Evolutionary conservation across 2,329 filamentous ascomycete genomes (phyloP).

Genomic region (Trichoderma endophyticum): DNA sequence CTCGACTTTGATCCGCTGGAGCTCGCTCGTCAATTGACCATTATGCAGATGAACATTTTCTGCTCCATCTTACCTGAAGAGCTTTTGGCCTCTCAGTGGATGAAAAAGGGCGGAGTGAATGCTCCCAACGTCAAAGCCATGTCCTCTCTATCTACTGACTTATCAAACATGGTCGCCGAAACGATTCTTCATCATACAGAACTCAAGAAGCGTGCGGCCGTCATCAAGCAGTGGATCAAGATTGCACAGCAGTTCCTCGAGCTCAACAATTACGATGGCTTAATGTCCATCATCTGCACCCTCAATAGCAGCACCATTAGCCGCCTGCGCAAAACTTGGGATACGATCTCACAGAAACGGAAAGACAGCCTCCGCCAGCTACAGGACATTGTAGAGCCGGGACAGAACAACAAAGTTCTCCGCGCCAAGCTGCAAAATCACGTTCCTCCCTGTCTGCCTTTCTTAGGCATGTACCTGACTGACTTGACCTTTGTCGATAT

Average conservation of each 20-base stretch:
- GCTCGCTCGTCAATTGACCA: constrained; percentile 84
- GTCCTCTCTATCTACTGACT: constrained; percentile 86
- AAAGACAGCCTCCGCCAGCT: constrained; percentile 75
- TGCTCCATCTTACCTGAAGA: constrained; percentile 91
- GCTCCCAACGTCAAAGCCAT: constrained; percentile 91
- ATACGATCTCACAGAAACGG: constrained; percentile 77
- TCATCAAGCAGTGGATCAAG: constrained; percentile 99
- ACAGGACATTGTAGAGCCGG: constrained; percentile 81
- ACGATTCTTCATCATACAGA: constrained; percentile 87
- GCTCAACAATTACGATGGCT: constrained; percentile 89
- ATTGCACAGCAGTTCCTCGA: constrained; percentile 82
- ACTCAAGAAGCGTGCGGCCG: constrained; percentile 81
- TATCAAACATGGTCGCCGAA: constrained; percentile 90
- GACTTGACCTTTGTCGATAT: constrained; percentile 95
- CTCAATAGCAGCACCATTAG: constrained; percentile 88
- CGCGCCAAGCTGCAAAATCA: constrained; percentile 80
- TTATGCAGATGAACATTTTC: constrained; percentile 89
- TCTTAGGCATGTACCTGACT: constrained; percentile 93
- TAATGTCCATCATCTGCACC: constrained; percentile 96
- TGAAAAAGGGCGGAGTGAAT: constrained; percentile 75
- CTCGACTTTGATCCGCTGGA: constrained; percentile 90
- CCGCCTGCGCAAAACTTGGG: constrained; percentile 89
- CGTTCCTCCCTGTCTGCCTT: constrained; percentile 88
- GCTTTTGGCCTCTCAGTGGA: constrained; percentile 88
- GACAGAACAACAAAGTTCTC: constrained; percentile 86